Base-by-base conservation (phyloP, 495 filamentous ascomycete species). In the Staphylotrichum tortipilum region DNA sequence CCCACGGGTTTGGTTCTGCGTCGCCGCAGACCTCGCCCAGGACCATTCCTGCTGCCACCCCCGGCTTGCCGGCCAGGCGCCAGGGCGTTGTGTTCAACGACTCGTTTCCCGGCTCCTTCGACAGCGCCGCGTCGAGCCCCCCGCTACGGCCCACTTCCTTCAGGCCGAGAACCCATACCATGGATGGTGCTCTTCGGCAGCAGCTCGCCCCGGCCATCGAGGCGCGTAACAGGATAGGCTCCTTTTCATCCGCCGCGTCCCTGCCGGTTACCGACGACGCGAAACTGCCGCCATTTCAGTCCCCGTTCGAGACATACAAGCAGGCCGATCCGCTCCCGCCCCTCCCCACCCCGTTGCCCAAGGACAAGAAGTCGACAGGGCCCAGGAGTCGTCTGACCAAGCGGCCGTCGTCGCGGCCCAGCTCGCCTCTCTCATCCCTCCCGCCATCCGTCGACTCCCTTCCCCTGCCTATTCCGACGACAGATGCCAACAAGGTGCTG, bases 401-500 rank as follows among this genome's bases (percentile, higher is more conserved):
- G 58, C 68, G 70, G n/a, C 56, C 56, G 22, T 67, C 74, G 7
- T 71, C 70, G 17, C 68, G 73, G 7, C 71, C 75, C 12, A 68
- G 71, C 1, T 78, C 75, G 15, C 76, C 77, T 14, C 47, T 71
- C 18, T 52, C 70, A 36, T 70, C 68, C 4, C 64, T 59, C 3
- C 68, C 68, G 37, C 75, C 76, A 0, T 75, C 71, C 4, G 68
- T 78, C 30, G 77, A 78, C 59, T 78, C 76, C 3, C 56, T 80
- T 10, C 75, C 72, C 4, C 63, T 72, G 24, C 78, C 79, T 2
- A 72, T 83, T 14, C 76, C 75, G 12, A 78, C 81, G 6, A 70
- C 73, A 11, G 78, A 85, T 63, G 79, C 78, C 15, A 78, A 80
- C 48, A 80, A 72, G 52, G 74, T 88, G 11, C 63, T 86, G 47